Base-by-base conservation (phyloP, 495 filamentous ascomycete species). In the Aspergillus avenaceus region DNA sequence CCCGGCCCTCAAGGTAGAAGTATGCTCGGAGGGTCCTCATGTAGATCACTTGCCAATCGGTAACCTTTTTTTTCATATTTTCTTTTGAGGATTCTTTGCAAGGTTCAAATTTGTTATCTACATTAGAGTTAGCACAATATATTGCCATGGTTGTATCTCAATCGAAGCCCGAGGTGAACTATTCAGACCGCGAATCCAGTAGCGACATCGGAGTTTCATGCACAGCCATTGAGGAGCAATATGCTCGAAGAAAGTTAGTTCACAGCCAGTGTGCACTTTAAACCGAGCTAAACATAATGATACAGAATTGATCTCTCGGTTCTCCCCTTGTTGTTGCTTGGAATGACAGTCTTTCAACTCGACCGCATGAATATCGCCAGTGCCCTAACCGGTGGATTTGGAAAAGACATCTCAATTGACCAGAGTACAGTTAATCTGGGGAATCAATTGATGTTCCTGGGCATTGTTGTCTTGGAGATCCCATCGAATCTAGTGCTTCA, bases 361-460 rank as follows among this genome's bases (percentile, higher is more conserved):
- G 78, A 81, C 46, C 61, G 78, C 22, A 71, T 58, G 11, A 75
- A 76, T 25, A 65, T 74, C 49, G 70, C 75, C 23, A 76, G 64
- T 31, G 67, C 65, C 1, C 23, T 75, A 7, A 80, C 78, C 1
- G 70, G 64, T 6, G 63, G 59, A 18, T 75, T 81, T 29, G 65
- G 71, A 2, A 45, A 53, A 1, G 70, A 70, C 22, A 67, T 80
- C 12, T 66, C 65, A 0, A 67, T 81, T 27, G 59, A 64, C 28
- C 75, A 79, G 43, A 71, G 72, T 43, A 74, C 78, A 36, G 75
- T 81, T 50, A 83, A 83, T 25, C 53, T 78, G 21, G 80, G 80
- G 5, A 74, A 77, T 21, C 73, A 76, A 56, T 54, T 83, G 8
- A 68, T 83, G 41, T 76, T 73, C 11, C 50, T 76, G 13, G 77